Percentiles rank a stretch among this genome's conserved stretches.
These are phyloP conservation scores for Exserohilum turcica DNA, from an alignment of 2,329 filamentous ascomycete genomes.

Conservation along the genomic window DNA sequence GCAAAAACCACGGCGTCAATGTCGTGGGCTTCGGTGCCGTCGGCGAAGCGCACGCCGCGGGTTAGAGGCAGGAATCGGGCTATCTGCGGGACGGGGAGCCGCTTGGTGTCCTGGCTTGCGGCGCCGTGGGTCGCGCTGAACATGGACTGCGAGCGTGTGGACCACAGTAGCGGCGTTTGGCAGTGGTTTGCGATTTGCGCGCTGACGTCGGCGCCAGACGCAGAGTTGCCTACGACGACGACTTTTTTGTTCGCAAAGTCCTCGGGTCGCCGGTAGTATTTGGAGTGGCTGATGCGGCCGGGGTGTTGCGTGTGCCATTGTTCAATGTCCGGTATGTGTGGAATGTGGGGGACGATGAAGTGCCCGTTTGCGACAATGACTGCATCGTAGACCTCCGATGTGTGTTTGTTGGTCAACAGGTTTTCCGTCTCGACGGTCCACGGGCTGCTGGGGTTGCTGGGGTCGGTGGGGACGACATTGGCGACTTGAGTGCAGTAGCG, in stretches of 20 bases:
- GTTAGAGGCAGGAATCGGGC: constrained; percentile 59
- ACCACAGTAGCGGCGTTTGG: constrained; percentile 62
- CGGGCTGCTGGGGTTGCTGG: constrained; percentile 12
- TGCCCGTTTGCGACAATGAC: constrained; percentile 56
- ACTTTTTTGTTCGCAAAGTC: constrained; percentile 71
- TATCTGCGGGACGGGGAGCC: constrained; percentile 64
- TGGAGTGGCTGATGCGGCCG: constrained; percentile 62
- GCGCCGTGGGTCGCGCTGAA: constrained; percentile 23
- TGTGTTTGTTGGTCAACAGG: constrained; percentile 52
- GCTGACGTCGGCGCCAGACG: constrained; percentile 83
- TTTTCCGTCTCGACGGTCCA: constrained; percentile 68
- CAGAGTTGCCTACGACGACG: constrained; percentile 80
- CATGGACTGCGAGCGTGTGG: constrained; percentile 19
- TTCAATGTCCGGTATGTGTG: constrained; percentile 48
- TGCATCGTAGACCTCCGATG: constrained; percentile 58
- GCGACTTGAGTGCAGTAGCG: constrained; percentile 72
- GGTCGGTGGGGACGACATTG: constrained; percentile 55
- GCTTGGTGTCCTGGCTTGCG: constrained; percentile 40
- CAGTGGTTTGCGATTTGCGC: constrained; percentile 71
- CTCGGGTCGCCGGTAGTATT: constrained; percentile 73
- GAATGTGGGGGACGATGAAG: constrained; percentile 55
- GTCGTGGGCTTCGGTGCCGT: constrained; percentile 67
- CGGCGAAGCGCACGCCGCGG: constrained; percentile 68
- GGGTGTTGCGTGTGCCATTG: constrained; percentile 50
- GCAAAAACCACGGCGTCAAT: constrained; percentile 83